Evolutionary conservation across 129 eudicot genomes (phyloP), one percentile per base, ranked within the genome.

Genomic region (Silybum marianum): DNA sequence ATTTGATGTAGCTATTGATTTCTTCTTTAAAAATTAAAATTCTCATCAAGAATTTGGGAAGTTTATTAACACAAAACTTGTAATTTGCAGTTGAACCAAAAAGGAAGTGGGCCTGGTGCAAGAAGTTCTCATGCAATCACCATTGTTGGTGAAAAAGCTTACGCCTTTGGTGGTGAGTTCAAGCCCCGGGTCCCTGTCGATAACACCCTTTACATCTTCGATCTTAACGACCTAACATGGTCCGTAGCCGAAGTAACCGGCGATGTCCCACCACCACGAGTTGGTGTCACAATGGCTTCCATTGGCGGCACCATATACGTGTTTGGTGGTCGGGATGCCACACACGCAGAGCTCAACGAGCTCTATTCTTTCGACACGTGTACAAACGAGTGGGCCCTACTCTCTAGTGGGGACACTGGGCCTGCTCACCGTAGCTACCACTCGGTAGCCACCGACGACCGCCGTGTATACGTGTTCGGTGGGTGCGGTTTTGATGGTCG

Each of bases 41-140:
- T 23, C 4, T 36, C 6, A 75, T 34, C 25, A 75, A 1, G 24
- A 22, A 23, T 38, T 65, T 76, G 44, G 22, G 78, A 72, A 60
- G 77, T 80, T 72, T 28, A 48, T 80, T 71, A 40, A 83, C 63
- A 60, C 46, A 71, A 6, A 13, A 39, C 60, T 42, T 44, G 11
- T 63, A 11, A 26, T 86, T 22, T 85, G 88, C 88, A 95, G 99
- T 80, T 95, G 81, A 87, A 90, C 69, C 97, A 90, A 82, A 88
- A 88, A 44, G 99, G 97, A 21, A 58, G 78, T 13, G 97, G 94
- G 11, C 99, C 99, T 2, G 99, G 97, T 79, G 93, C 99, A 76
- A 89, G 97, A 88, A 95, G 99, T 86, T 95, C 99, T 28, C 99
- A 95, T 77, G 93, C 98, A 34, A 84, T 95, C 80, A 84, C 98